phyloP scores from a whole-genome alignment of 257 asterid genomes.

The Solanum paucissectum region DNA sequence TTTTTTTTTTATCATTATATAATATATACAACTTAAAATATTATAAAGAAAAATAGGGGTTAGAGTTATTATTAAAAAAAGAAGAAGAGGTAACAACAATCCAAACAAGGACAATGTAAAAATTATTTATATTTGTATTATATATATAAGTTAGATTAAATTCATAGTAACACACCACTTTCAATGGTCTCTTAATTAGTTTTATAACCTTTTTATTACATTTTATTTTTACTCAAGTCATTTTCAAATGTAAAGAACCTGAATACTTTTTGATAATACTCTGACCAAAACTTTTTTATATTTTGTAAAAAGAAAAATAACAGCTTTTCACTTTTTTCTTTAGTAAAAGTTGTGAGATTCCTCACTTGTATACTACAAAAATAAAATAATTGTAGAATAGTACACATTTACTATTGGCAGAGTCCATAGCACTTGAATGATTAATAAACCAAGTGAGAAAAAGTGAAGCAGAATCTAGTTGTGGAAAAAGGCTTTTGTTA shows the following conservation, averaged over 20 bases:
- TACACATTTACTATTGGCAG: background rate
- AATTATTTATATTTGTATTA: background rate
- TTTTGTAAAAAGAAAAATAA: background rate
- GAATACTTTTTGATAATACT: background rate
- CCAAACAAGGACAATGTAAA: background rate
- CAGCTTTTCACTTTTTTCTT: constrained; percentile 1
- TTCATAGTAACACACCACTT: background rate
- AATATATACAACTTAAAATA: background rate
- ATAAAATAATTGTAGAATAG: background rate
- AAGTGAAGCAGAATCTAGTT: background rate
- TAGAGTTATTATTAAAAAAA: background rate
- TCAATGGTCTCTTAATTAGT: background rate
- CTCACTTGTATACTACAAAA: background rate
- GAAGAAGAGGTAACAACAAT: background rate
- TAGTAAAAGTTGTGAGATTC: background rate
- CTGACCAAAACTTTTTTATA: background rate
- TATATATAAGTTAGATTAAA: background rate
- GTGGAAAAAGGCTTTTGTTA: background rate
- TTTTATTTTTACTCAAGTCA: background rate
- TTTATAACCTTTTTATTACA: background rate
- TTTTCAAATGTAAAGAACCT: background rate
- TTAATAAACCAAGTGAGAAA: background rate
- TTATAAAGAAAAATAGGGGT: background rate
- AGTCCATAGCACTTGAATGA: background rate
- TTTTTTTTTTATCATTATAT: background rate